phyloP scores from a whole-genome alignment of 1,139 yeast genomes.

The Suhomyces anneliseae region DNA sequence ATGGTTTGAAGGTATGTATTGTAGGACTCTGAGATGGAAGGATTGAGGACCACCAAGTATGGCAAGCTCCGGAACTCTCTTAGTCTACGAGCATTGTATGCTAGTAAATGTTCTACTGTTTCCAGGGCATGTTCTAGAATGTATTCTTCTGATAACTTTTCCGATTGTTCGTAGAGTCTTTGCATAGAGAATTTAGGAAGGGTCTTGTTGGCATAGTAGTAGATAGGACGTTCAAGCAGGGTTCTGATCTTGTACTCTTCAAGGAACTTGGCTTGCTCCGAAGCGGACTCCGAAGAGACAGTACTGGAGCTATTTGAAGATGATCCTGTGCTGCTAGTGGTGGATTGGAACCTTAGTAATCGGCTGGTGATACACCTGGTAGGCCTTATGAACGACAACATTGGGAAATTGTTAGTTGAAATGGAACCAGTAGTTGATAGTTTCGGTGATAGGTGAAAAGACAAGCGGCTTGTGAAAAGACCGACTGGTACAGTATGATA shows the following conservation, averaged over 20 bases:
- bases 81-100: constrained; percentile 55
- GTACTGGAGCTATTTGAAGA: no score
- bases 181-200: constrained; percentile 51
- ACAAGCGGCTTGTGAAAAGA: no score
- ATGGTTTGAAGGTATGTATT: constrained; percentile 70
- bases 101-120: constrained; percentile 44
- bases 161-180: constrained; percentile 42
- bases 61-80: constrained; percentile 73
- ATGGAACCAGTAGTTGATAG: neutral
- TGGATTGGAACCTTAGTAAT: no score
- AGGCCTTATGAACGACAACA: no score
- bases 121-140: constrained; percentile 39
- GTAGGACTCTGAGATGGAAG: constrained; percentile 84
- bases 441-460: no score
- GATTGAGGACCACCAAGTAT: constrained; percentile 80
- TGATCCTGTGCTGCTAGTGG: no score
- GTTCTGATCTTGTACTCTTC: constrained; percentile 52
- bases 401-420: constrained; percentile 7
- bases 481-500: no score
- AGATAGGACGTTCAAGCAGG: constrained; percentile 51
- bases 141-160: constrained; percentile 36
- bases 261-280: constrained; percentile 30
- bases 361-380: no score
- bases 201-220: constrained; percentile 47
- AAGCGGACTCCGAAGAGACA: neutral